Evolutionary conservation across 371 early-diverging fungal species (phyloP).

Genomic region (Mucor saturninus): DNA sequence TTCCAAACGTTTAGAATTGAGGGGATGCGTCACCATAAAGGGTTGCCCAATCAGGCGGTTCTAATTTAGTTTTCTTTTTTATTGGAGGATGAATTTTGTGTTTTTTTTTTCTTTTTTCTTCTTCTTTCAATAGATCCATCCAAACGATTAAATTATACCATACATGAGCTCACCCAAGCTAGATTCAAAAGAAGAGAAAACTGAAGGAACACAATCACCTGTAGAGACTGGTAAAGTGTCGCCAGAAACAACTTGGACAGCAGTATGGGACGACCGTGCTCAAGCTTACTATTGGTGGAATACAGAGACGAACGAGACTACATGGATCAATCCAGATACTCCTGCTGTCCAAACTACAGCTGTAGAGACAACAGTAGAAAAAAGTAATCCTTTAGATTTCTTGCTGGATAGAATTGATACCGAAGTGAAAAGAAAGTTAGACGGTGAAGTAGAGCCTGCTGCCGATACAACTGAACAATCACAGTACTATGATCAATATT

Average conservation of each 20-base stretch:
- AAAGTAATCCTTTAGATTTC: slow-evolving; percentile 36
- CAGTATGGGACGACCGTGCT: slow-evolving; percentile 57
- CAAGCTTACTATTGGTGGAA: slow-evolving; percentile 70
- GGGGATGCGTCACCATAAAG: background rate
- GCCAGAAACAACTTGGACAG: slow-evolving; percentile 43
- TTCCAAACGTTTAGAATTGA: no score
- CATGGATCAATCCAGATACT: slow-evolving; percentile 50
- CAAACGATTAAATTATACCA: background rate
- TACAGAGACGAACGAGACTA: slow-evolving; percentile 62
- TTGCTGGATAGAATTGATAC: slow-evolving; percentile 49
- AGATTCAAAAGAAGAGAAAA: background rate
- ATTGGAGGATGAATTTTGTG: no score
- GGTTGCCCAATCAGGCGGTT: background rate
- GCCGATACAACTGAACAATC: background rate
- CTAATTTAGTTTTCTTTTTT: background rate
- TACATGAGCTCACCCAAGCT: slow-evolving; percentile 6
- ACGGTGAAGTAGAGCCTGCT: slow-evolving; percentile 13
- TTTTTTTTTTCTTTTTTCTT: background rate
- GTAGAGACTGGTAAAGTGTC: background rate
- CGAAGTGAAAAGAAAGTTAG: slow-evolving; percentile 39
- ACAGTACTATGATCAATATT: slow-evolving; percentile 7
- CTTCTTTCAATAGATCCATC: background rate
- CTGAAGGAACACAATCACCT: background rate
- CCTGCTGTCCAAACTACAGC: background rate
- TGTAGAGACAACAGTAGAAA: background rate